Percentiles rank a stretch among this genome's conserved stretches.
Conservation (phyloP, 108 stramenopile genomes). For the Skeletonema menzelii region DNA sequence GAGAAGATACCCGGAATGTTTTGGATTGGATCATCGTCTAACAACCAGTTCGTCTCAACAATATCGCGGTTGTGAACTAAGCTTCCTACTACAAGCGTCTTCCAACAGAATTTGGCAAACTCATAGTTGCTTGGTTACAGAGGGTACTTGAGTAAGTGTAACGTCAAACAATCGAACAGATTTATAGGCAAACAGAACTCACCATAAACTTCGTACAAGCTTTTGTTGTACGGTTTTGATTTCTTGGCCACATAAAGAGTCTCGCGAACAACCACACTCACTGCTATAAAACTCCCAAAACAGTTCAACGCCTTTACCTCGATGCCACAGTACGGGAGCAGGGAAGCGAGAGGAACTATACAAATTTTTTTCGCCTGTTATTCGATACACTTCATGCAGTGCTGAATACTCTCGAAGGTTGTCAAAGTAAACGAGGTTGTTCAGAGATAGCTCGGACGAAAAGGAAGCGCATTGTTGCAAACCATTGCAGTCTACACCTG, state of each 20-base stretch:
- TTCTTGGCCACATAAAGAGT: conserved; percentile 17
- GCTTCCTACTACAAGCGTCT: conserved; percentile 16
- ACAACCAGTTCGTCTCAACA: conserved; percentile 14
- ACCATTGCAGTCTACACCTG: conserved; percentile 4
- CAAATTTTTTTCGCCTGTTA: conserved; percentile 20
- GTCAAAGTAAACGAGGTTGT: conserved; percentile 33
- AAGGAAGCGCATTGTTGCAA: conserved; percentile 19
- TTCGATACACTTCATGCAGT: conserved; percentile 24
- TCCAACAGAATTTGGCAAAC: conserved; percentile 44
- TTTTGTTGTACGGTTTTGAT: conserved; percentile 5
- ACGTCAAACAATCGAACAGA: neutral
- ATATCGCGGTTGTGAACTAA: neutral
- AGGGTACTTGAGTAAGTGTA: neutral
- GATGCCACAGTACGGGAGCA: conserved; percentile 20
- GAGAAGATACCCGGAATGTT: neutral
- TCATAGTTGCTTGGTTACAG: conserved; percentile 22
- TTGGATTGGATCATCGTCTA: conserved; percentile 16
- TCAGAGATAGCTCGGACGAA: conserved; percentile 15
- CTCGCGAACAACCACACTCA: conserved; percentile 22
- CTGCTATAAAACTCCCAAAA: conserved; percentile 28
- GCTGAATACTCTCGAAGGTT: conserved; percentile 40
- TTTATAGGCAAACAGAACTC: neutral
- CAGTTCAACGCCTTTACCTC: conserved; percentile 22
- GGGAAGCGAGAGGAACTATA: conserved; percentile 23
- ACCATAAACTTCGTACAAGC: conserved; percentile 21